phyloP scores from a whole-genome alignment of 305 asterid genomes.

The Euphrasia arctica region DNA sequence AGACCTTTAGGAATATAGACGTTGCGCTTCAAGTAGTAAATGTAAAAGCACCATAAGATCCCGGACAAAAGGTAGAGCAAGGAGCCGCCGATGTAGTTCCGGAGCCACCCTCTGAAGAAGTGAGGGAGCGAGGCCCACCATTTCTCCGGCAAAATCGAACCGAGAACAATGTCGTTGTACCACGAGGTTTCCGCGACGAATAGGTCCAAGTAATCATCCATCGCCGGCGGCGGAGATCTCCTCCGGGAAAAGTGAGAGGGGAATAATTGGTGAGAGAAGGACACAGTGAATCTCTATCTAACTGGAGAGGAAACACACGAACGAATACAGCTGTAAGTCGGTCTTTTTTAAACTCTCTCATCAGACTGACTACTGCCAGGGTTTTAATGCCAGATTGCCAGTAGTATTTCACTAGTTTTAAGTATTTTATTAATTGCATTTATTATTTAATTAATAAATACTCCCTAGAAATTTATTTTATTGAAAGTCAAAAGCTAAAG shows the following conservation, averaged over 20 bases:
- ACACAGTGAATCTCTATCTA: neutral
- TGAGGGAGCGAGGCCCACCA: conserved; percentile 67
- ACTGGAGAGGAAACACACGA: neutral
- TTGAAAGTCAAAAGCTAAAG: too few relatives aligned
- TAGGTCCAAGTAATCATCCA: conserved; percentile 54
- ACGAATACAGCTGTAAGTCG: neutral
- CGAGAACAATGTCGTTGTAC: conserved; percentile 76
- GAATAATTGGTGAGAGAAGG: neutral
- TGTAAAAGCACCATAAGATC: conserved; percentile 71
- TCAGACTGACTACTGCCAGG: too few relatives aligned
- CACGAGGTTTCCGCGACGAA: conserved; percentile 81
- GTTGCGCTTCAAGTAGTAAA: conserved; percentile 71
- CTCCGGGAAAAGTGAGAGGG: neutral
- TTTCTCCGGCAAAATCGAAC: conserved; percentile 53
- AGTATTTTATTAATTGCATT: too few relatives aligned
- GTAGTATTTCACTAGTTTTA: too few relatives aligned
- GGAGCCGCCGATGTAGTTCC: conserved; percentile 80
- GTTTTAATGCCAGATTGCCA: too few relatives aligned
- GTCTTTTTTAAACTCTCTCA: too few relatives aligned
- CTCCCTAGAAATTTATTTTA: too few relatives aligned
- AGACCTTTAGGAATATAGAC: conserved; percentile 76
- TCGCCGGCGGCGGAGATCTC: conserved; percentile 22
- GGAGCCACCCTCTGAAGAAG: conserved; percentile 70
- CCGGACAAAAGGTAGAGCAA: conserved; percentile 65
- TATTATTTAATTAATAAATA: too few relatives aligned